Evolutionary conservation across 2,329 filamentous ascomycete genomes (phyloP), one percentile per base, ranked within the genome.

Genomic region (Trichoderma sp.): DNA sequence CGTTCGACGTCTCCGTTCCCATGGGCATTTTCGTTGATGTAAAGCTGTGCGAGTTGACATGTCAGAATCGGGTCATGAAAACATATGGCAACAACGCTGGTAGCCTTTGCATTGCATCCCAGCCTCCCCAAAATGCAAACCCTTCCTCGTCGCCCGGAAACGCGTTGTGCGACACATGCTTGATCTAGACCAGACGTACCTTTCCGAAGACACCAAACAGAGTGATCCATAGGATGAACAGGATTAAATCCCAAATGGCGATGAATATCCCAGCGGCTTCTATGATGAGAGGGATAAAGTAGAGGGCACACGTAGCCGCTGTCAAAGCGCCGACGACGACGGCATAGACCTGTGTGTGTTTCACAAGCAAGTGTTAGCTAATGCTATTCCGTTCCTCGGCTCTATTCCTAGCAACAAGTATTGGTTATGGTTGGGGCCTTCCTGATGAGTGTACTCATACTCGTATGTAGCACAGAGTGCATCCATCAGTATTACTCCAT

Each of bases 161-260:
- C 50, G 20, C 26, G 23, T 17, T 53, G 67, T 62, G 57, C 55
- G 36, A 71, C 53, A 15, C 28, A 17, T 55, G 23, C 13, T 34
- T 26, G 57, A 34, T 59, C 26, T 8, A 28, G 20, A n/a, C 11
- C 59, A 50, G 9, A 76, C 81, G 30, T 78, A 85, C 89, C 76
- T 87, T 90, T 68, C 91, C 94, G 79, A 97, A 97, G 73, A 96
- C 84, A 20, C 93, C 94, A 79, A 97, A 97, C 6, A 96, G 85
- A 2, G 90, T 88, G 72, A 94, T 89, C 91, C 93, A 97, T 34
- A 97, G 87, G 74, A 96, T 84, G 76, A 92, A 93, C 20, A 97
- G 81, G 15, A 95, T 79, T 47, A 86, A 82, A 80, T 94, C 92
- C 90, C 93, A 94, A 65, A 85, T 82, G 78, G 93, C 92, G 68